Base-by-base conservation (phyloP, 2,329 filamentous ascomycete species). In the Alternaria angustiovoidea region DNA sequence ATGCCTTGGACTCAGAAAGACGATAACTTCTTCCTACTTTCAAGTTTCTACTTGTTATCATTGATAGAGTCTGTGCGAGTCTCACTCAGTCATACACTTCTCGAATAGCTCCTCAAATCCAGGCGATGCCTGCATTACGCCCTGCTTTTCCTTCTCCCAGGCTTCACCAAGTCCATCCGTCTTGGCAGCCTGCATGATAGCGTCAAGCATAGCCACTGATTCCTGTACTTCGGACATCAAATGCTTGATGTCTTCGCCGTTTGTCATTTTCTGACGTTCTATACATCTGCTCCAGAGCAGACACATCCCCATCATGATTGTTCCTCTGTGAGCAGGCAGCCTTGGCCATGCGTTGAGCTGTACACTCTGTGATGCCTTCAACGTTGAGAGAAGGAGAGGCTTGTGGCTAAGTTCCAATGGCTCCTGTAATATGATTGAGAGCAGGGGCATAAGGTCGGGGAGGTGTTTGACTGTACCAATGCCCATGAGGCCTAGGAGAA, bases 331-430 rank as follows among this genome's bases (percentile, higher is more conserved):
- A 30, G 80, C 79, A 51, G 81, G 78, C 5, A 96, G 80, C 5
- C 92, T 83, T 11, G 91, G 90, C 88, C 92, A 93, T 59, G 87
- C 87, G 60, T 85, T 88, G 12, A 84, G 66, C 11, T 96, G 79
- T 14, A 90, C 79, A 0, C 81, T 79, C 53, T 87, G 84, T 22
- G 92, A 69, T 1, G 87, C 83, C 18, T 81, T 74, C 3, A 84
- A 75, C 0, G 87, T 84, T 0, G 85, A 81, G 1, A 83, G 54
- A 1, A 93, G 78, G 1, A 89, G 79, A 0, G 82, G 78, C 1
- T 85, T 81, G 62, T 86, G 81, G 1, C 84, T 81, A 9, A 85
- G 79, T 1, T 85, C 84, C 71, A 95, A 92, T 0, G 91, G 88
- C 70, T 93, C 88, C 2, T 86, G 84, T 54, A 96, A 80, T 9